Base-by-base conservation (phyloP, 1,284 basidiomycete genomes). In the Austroboletus niveus region DNA sequence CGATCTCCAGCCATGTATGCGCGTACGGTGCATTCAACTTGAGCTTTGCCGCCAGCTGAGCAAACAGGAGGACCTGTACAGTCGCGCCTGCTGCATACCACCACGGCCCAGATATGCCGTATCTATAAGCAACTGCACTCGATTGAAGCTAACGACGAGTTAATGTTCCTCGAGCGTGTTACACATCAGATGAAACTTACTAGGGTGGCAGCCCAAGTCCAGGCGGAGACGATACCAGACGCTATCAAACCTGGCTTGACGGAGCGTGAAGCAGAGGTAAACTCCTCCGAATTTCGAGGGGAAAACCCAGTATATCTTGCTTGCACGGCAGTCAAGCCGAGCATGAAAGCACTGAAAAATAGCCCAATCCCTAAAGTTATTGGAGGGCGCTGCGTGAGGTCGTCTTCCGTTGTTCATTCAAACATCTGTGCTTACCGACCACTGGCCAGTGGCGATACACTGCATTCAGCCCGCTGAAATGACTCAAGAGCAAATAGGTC, bases 181-280 rank as follows among this genome's bases (percentile, higher is more conserved):
- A 38, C 44, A 8, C 17, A 47, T 22, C 7, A 42, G 2, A 47
- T 8, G 24, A 51, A 27, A 68, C 80, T 50, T 55, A 85, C 84
- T 53, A 88, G 68, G 1, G 85, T 87, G 14, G 87, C 87, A 3
- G 86, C 87, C 86, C 86, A 93, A 17, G 92, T 93, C 87, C 87
- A 89, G 10, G 88, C 85, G 20, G 84, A 86, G 17, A 95, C 91
- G 56, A 96, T 94, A 8, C 92, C 93, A 10, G 90, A 83, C 0
- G 93, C 94, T 53, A 96, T 94, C 40, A 97, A 75, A 8, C 92
- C 94, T 2, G 94, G 92, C 60, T 94, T 94, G 45, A 94, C 81
- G 54, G 84, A 88, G 32, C 86, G 74, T 4, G 86, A 89, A 3
- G 92, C 92, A 50, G 84, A 88, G 57, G 84, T 89, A 69, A 94